phyloP scores from a whole-genome alignment of 1,284 basidiomycete species.

The Boletellus dicymbophilus region DNA sequence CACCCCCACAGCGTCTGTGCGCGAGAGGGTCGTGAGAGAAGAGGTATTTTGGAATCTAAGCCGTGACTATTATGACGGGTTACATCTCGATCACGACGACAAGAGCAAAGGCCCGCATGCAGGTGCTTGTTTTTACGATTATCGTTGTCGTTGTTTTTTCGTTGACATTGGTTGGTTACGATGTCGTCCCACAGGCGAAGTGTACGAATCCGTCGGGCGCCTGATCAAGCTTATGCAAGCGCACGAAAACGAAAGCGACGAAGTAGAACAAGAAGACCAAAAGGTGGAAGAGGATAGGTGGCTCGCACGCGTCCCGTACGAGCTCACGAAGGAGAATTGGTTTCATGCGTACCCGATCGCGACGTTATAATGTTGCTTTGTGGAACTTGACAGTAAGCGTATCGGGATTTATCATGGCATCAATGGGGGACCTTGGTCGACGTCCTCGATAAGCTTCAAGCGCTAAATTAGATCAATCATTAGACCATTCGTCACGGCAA shows the following conservation, averaged over 20 bases:
- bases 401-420: no score
- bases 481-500: no score
- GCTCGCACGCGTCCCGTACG: constrained; percentile 5
- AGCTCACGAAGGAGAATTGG: constrained; percentile 7
- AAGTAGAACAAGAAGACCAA: neutral
- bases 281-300: constrained; percentile 12
- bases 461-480: no score
- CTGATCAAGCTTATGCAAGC: constrained; percentile 26
- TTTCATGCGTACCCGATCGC: no score
- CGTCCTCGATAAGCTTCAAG: no score
- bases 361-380: no score
- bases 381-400: no score
- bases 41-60: constrained; percentile 18
- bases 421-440: no score
- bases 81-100: constrained; percentile 17
- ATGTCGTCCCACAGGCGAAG: constrained; percentile 16
- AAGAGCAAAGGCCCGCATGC: constrained; percentile 12
- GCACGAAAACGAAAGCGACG: neutral
- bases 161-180: neutral
- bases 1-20: constrained; percentile 13
- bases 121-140: neutral
- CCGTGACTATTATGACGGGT: constrained; percentile 18
- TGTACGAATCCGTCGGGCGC: constrained; percentile 23
- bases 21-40: constrained; percentile 14
- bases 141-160: no score